These are phyloP conservation scores for Quercus cerris DNA, from an alignment of 306 rosid genomes.

Conservation along the genomic window DNA sequence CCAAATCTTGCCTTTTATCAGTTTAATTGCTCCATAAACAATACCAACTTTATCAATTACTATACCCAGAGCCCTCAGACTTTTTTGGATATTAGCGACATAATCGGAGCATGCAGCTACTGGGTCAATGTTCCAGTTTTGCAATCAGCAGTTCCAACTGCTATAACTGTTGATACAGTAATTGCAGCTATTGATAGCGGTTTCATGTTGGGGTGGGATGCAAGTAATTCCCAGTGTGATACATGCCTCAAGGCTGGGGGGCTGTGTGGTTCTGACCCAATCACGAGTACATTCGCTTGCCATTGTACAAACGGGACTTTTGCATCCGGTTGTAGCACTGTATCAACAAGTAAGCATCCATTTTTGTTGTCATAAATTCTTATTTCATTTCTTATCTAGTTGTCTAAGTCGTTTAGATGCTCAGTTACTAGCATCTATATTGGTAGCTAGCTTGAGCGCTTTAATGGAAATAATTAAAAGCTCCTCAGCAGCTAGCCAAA, in stretches of 20 bases:
- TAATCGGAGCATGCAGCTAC: background rate
- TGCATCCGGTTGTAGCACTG: conserved; percentile 20
- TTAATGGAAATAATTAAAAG: background rate
- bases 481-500: background rate
- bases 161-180: conserved; percentile 16
- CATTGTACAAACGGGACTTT: background rate
- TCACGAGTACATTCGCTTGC: too few species aligned
- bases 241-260: too few species aligned
- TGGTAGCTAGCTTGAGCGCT: background rate
- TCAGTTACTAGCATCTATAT: background rate
- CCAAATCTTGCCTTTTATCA: too few species aligned
- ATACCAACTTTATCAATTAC: fast-evolving
- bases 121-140: conserved; percentile 27
- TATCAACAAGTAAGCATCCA: conserved; percentile 19
- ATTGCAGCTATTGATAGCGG: conserved; percentile 35
- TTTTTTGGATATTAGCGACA: fast-evolving
- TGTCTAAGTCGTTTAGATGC: background rate
- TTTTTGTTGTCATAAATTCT: background rate
- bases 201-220: conserved; percentile 45
- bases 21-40: too few species aligned
- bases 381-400: background rate
- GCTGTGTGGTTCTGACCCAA: too few species aligned
- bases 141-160: conserved; percentile 5
- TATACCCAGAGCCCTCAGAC: too few species aligned
- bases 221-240: background rate